phyloP scores from a whole-genome alignment of 169 alveolate species.

The Eimeria sp. region DNA sequence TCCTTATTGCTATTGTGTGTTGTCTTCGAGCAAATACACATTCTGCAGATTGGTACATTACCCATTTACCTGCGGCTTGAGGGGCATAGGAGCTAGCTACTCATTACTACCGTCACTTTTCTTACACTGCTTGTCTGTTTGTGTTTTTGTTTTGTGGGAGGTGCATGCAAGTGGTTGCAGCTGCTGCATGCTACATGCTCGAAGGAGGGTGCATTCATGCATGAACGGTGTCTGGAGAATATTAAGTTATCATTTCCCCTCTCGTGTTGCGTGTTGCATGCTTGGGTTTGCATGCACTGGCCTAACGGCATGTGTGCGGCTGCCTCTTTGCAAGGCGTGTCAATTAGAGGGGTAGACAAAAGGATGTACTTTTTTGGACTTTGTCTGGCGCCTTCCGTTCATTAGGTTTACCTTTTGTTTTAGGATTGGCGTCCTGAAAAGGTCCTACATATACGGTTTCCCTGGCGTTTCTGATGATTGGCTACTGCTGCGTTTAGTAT shows the following conservation, averaged over 20 bases:
- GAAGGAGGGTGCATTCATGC: neutral
- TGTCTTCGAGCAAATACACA: no score
- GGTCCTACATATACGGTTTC: neutral
- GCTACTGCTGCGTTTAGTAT: neutral
- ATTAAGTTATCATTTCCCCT: neutral
- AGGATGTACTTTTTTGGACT: neutral
- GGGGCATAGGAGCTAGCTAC: no score
- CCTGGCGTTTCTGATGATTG: neutral
- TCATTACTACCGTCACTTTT: no score
- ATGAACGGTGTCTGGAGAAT: neutral
- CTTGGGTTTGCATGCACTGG: conserved; percentile 20
- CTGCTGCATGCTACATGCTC: no score
- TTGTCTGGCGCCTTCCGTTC: conserved; percentile 1
- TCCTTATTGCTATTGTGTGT: no score
- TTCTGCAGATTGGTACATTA: no score
- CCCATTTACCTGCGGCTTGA: no score
- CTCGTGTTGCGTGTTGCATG: conserved; percentile 18
- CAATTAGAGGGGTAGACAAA: neutral
- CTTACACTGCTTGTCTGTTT: no score
- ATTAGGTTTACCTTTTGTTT: neutral
- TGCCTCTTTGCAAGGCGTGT: neutral
- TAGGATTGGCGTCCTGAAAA: neutral
- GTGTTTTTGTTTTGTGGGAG: no score
- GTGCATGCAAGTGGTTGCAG: no score
- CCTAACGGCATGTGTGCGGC: conserved; percentile 31